Base-by-base conservation (phyloP, 2,329 filamentous ascomycete species). In the Aspergillus cejpii region DNA sequence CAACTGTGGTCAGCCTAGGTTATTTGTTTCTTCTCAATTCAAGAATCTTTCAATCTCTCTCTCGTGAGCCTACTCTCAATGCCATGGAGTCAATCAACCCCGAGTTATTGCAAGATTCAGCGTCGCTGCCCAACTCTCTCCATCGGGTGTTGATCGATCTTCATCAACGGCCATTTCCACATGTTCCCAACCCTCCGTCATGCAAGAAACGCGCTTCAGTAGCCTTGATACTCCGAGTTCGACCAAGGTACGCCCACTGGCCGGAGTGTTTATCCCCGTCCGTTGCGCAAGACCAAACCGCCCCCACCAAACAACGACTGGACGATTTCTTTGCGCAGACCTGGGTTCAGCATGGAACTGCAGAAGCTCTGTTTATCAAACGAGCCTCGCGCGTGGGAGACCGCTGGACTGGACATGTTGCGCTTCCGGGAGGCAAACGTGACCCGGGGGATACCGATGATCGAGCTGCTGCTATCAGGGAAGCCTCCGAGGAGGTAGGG, bases 361-460 rank as follows among this genome's bases (percentile, higher is more conserved):
- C 82, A 0, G 83, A 86, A 61, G 69, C 81, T n/a, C 70, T 85
- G 3, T 85, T 85, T 61, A 86, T 86, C 62, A 86, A 85, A 59
- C 71, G 83, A 37, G 78, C 83, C 2, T 74, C 80, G 3, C 71
- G 83, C 28, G 71, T 74, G 43, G 81, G 81, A 6, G 83, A 86
- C 61, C 71, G 81, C 45, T 86, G 83, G 83, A 84, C 80, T 1
- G 76, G 78, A 2, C 83, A 86, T 67, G 77, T 85, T 45, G 83
- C 83, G 0, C 64, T 85, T 3, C 83, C 83, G 0, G 83, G 83
- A 17, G 83, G 83, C 1, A 82, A 81, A 57, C 68, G 80, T 51
- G 83, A 86, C 52, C 76, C 79, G 0, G 76, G 78, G 48, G 83
- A 86, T 65, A 74, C 66, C 37, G 74, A 80, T 50, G 83, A 85